Evolutionary conservation across 768 basidiomycete species (phyloP).

Genomic region (Lactarius psammicola): DNA sequence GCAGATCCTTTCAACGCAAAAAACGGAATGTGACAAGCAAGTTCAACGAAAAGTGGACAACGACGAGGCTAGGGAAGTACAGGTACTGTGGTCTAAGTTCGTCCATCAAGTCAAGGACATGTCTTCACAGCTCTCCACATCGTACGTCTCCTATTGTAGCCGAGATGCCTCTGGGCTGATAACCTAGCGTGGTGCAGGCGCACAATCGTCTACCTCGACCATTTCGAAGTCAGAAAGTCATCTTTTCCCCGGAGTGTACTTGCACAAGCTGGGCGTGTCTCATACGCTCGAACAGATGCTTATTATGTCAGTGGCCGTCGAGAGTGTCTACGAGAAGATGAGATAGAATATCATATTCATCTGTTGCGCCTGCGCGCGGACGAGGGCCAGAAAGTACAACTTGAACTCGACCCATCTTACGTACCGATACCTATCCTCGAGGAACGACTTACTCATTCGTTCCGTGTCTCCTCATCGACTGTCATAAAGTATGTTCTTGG

Average conservation of each 20-base stretch:
- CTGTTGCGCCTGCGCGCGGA: constrained; percentile 13
- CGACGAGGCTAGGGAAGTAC: background rate
- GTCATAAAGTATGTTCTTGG: constrained; percentile 5
- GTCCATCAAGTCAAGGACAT: background rate
- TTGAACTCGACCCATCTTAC: constrained; percentile 22
- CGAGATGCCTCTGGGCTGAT: background rate
- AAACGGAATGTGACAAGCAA: background rate
- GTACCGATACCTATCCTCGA: constrained; percentile 17
- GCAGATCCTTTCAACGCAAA: constrained; percentile 2
- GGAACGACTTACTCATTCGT: background rate
- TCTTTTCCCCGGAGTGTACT: background rate
- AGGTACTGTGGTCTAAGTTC: background rate
- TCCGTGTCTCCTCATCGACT: background rate
- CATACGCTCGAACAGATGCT: background rate
- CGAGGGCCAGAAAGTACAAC: constrained; percentile 18
- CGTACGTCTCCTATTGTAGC: background rate
- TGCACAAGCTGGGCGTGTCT: background rate
- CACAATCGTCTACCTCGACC: background rate
- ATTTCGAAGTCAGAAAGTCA: background rate
- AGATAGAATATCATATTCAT: constrained; percentile 16
- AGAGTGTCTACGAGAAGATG: constrained; percentile 9
- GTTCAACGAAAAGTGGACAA: background rate
- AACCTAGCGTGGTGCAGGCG: background rate
- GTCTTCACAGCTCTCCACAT: background rate
- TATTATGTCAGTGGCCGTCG: constrained; percentile 19